Base-by-base conservation (phyloP, 495 filamentous ascomycete genomes). In the Aspergillus sclerotiicarbonarius region DNA sequence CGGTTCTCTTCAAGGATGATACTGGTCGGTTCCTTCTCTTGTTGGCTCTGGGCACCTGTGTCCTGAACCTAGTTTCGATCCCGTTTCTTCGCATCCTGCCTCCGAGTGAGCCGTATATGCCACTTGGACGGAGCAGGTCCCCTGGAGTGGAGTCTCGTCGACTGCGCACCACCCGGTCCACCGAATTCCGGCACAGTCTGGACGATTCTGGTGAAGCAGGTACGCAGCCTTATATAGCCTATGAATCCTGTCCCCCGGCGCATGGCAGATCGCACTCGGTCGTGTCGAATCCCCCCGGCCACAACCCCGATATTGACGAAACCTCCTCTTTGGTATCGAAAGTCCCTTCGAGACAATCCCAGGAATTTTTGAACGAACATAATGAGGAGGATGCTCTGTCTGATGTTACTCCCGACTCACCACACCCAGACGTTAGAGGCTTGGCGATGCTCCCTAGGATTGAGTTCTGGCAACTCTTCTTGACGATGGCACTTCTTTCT, bases 401-500 rank as follows among this genome's bases (percentile, higher is more conserved):
- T 41, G 73, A 75, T 60, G 66, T 76, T 59, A 73, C 67, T 45
- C 30, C 63, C 45, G 74, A 82, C 76, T 79, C 80, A 74, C 84
- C 87, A 73, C 86, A 87, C 76, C 70, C 86, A 89, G 94, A 98
- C 87, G 89, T 98, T 67, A 88, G 92, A 67, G 94, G 94, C 53
- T 72, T 90, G 70, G 83, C 83, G 37, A 80, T 98, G 73, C 78
- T 96, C n/a, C 76, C 75, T 33, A 82, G 79, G 47, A 60, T 86
- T 52, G 90, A 96, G 51, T 98, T 98, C 72, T 98, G 92, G 90
- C 85, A 94, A 62, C 74, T 95, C 39, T 98, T 91, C 68, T 63
- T 82, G 51, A 83, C 95, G 37, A 88, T 98, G 82, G 93, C 87
- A 32, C 80, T 97, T 15, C 76, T 98, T 59, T 91, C 91, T 18